These are phyloP conservation scores for Yamadazyma songkhlaensis DNA, from an alignment of 1,139 yeast species.

Conservation along the genomic window DNA sequence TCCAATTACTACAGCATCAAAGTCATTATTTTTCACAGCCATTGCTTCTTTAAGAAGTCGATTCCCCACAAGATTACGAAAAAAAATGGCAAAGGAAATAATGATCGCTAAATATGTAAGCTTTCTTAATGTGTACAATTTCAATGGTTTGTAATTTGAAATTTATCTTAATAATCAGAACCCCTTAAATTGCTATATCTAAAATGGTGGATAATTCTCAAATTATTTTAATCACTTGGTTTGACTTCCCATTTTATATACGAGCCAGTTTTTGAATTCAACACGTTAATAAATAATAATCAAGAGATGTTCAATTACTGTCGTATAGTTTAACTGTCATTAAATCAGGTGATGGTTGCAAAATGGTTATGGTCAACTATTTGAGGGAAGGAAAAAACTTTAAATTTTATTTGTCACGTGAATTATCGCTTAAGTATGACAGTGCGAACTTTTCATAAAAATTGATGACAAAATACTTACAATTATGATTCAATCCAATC, in stretches of 20 bases:
- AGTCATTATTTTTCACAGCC: neutral
- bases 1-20: conserved; percentile 27
- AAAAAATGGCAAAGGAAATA: neutral
- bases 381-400: too few relatives aligned
- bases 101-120: neutral
- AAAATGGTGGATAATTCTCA: neutral
- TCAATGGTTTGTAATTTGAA: neutral
- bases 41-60: neutral
- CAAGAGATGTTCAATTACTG: too few relatives aligned
- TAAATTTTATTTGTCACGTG: too few relatives aligned
- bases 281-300: too few relatives aligned
- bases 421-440: too few relatives aligned
- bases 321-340: too few relatives aligned
- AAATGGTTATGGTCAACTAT: neutral
- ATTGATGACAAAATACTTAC: neutral
- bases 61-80: neutral
- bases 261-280: neutral
- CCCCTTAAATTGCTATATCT: too few relatives aligned
- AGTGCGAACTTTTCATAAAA: neutral
- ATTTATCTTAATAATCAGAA: too few relatives aligned
- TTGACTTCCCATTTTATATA: too few relatives aligned
- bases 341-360: conserved; percentile 3
- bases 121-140: neutral
- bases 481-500: conserved; percentile 32
- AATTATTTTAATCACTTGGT: neutral